Percentiles rank a stretch among this genome's conserved stretches.
phyloP scores from a whole-genome alignment of 2,329 filamentous ascomycete genomes.

The Phyllosticta citribraziliensis region DNA sequence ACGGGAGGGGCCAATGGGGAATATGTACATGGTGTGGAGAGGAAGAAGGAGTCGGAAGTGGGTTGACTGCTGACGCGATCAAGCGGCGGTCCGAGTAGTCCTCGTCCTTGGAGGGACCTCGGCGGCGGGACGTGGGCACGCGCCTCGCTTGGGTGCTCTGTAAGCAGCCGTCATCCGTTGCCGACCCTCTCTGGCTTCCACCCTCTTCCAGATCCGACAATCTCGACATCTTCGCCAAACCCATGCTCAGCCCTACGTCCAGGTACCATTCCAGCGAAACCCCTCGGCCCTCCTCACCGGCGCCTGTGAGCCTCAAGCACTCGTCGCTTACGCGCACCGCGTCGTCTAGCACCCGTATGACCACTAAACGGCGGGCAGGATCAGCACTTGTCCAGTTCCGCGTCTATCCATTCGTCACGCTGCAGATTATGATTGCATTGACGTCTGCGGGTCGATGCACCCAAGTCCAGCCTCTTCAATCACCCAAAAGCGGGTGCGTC shows the following conservation, averaged over 20 bases:
- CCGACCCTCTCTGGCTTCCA: neutral
- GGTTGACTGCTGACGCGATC: neutral
- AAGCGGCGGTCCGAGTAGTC: neutral
- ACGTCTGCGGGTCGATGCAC: neutral
- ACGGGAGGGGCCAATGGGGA: neutral
- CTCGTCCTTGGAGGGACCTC: neutral
- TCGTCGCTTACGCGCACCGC: neutral
- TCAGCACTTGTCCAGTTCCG: neutral
- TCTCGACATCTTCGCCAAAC: conserved; percentile 51
- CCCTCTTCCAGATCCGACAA: conserved; percentile 26
- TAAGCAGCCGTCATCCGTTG: neutral
- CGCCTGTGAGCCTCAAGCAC: neutral
- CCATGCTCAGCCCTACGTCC: conserved; percentile 33
- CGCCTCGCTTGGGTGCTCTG: neutral
- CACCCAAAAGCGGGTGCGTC: neutral
- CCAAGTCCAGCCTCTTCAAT: neutral
- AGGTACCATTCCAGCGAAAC: neutral
- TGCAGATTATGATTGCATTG: neutral
- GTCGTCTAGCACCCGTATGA: neutral
- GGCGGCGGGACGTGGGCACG: neutral
- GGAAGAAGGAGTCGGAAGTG: neutral
- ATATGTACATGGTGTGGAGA: neutral
- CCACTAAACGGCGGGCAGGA: neutral
- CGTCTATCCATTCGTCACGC: neutral
- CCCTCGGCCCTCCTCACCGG: neutral